phyloP scores from a whole-genome alignment of 306 rosid species.

The Cicer chorassanicum region DNA sequence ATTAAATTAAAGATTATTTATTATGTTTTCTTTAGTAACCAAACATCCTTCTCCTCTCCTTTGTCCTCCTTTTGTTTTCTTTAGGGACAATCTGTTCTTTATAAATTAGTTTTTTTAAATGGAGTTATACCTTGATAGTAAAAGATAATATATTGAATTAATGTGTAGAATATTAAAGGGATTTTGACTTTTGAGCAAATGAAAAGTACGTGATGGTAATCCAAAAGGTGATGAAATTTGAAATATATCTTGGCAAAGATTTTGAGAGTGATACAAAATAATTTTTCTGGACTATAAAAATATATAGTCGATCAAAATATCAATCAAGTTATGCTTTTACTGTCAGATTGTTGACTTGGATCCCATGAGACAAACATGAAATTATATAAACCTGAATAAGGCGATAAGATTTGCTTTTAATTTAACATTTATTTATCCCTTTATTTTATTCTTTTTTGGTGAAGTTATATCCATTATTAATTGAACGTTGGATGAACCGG shows the following conservation, averaged over 20 bases:
- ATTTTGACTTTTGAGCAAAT: neutral
- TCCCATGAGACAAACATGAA: neutral
- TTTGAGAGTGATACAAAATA: neutral
- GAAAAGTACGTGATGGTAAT: conserved; percentile 32
- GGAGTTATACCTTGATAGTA: neutral
- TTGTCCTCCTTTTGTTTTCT: neutral
- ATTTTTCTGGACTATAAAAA: neutral
- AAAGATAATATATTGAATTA: neutral
- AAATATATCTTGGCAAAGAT: neutral
- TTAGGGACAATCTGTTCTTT: too few species aligned
- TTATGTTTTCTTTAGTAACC: neutral
- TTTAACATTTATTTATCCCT: neutral
- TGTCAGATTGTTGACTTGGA: conserved; percentile 16
- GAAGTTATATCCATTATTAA: too few species aligned
- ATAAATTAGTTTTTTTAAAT: too few species aligned
- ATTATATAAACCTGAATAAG: neutral
- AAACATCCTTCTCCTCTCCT: neutral
- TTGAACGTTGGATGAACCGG: too few species aligned
- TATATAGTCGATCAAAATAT: neutral
- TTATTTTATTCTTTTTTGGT: neutral
- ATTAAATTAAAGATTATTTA: neutral
- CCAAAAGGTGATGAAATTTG: neutral
- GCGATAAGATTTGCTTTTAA: neutral
- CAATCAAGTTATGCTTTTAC: neutral
- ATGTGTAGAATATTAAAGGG: neutral